These are phyloP conservation scores for Geotrichum candidum DNA, from an alignment of 1,139 yeast species.

Conservation along the genomic window DNA sequence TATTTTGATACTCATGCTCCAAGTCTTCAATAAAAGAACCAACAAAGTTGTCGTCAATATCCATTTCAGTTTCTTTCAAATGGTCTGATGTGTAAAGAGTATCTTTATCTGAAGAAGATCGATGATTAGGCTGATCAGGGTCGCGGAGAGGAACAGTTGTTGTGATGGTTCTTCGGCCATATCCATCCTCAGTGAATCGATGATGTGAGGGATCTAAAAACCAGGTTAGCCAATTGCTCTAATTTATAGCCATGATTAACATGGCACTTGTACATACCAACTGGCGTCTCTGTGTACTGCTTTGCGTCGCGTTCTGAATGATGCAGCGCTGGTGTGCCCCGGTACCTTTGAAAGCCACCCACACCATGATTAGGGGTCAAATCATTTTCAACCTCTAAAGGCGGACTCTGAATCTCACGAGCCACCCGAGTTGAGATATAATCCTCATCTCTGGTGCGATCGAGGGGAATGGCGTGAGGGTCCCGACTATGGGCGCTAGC, in stretches of 20 bases:
- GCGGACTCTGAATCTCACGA: slow-evolving; percentile 6
- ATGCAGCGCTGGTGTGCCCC: slow-evolving; percentile 4
- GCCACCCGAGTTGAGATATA: neutral
- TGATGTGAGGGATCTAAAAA: neutral
- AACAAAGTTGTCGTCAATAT: neutral
- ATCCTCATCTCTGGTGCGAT: slow-evolving; percentile 2
- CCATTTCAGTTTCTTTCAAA: neutral
- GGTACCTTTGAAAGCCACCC: slow-evolving; percentile 2
- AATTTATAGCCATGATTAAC: neutral
- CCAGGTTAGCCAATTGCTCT: neutral
- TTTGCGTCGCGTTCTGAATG: neutral
- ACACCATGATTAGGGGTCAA: neutral
- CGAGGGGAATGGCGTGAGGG: slow-evolving; percentile 4
- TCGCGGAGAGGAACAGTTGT: slow-evolving; percentile 14
- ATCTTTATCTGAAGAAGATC: neutral
- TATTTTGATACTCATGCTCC: slow-evolving; percentile 12
- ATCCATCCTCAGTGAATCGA: neutral
- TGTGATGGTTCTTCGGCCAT: slow-evolving; percentile 1
- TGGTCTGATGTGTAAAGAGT: neutral
- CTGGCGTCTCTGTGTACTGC: neutral
- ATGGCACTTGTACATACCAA: neutral
- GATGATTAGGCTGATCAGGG: slow-evolving; percentile 1
- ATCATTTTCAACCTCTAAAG: neutral
- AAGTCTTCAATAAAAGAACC: slow-evolving; percentile 10
- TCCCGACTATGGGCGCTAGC: neutral